Evolutionary conservation across 768 basidiomycete species (phyloP).

Genomic region (Russula compacta): DNA sequence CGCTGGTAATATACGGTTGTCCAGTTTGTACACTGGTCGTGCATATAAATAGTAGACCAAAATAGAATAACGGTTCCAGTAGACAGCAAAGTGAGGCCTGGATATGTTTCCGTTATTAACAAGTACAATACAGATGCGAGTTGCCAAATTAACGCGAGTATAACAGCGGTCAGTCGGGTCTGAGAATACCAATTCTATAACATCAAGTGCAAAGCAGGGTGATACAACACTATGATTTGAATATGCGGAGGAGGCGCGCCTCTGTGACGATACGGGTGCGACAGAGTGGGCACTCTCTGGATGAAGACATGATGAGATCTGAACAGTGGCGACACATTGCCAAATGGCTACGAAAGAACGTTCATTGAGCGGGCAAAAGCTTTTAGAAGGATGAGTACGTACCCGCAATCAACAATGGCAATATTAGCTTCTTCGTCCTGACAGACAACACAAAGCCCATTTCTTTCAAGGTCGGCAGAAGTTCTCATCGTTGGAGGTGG

Average conservation of each 20-base stretch:
- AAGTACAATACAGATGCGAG: background rate
- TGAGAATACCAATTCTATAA: background rate
- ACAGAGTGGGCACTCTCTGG: slow-evolving; percentile 85
- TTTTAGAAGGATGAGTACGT: slow-evolving; percentile 25
- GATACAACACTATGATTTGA: slow-evolving; percentile 33
- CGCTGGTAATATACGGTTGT: background rate
- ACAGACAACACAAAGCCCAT: slow-evolving; percentile 83
- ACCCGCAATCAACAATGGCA: slow-evolving; percentile 93
- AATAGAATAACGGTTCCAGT: background rate
- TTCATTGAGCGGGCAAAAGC: background rate
- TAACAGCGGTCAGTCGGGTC: background rate
- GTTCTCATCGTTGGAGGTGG: slow-evolving; percentile 23
- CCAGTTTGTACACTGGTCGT: background rate
- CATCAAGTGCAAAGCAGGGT: background rate
- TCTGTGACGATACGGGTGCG: slow-evolving; percentile 83
- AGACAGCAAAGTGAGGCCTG: background rate
- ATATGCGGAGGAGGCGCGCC: slow-evolving; percentile 71
- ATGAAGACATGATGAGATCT: slow-evolving; percentile 67
- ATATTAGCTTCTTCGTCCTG: slow-evolving; percentile 94
- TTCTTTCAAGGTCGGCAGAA: slow-evolving; percentile 42
- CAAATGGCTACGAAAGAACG: slow-evolving; percentile 47
- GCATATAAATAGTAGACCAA: background rate
- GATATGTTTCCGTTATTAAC: slow-evolving; percentile 3
- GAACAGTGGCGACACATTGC: slow-evolving; percentile 73
- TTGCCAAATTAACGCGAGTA: background rate